Conservation (phyloP, 176 grass and related monocot genomes). For the Carex parvula region DNA sequence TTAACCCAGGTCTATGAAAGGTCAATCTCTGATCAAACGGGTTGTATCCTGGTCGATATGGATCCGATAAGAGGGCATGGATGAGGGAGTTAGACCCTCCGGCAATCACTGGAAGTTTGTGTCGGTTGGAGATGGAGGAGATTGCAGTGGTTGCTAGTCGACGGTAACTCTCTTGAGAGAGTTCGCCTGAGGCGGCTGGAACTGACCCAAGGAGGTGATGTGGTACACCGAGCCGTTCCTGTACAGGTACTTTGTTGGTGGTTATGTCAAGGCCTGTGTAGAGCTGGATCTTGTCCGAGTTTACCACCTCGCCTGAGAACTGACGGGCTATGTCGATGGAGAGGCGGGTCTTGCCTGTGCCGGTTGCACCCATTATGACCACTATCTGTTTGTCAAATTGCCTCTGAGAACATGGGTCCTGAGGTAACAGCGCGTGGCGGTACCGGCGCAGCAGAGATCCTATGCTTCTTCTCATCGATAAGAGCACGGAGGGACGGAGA, state of each 20-base stretch:
- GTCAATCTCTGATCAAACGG: constrained; percentile 35
- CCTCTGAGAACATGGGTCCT: not conserved
- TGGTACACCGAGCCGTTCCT: constrained; percentile 53
- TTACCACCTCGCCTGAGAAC: constrained; percentile 70
- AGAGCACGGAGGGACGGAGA: not conserved
- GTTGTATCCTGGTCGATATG: constrained; percentile 31
- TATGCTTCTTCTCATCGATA: constrained; percentile 22
- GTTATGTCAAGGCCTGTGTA: constrained; percentile 78
- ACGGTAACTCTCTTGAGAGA: constrained; percentile 32
- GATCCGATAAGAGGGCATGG: constrained; percentile 48
- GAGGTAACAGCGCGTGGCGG: not conserved
- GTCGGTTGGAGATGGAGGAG: constrained; percentile 34
- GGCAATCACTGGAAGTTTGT: constrained; percentile 56
- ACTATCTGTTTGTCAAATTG: constrained; percentile 31
- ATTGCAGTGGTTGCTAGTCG: constrained; percentile 30
- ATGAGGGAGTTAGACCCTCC: constrained; percentile 91
- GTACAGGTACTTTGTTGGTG: constrained; percentile 68
- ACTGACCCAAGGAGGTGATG: constrained; percentile 83
- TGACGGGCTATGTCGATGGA: constrained; percentile 63
- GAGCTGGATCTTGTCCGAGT: constrained; percentile 92
- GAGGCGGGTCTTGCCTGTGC: constrained; percentile 84
- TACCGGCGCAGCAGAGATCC: not conserved
- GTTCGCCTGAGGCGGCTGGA: constrained; percentile 39
- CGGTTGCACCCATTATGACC: constrained; percentile 79
- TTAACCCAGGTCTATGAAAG: constrained; percentile 35